Evolutionary conservation across 2,329 filamentous ascomycete genomes (phyloP), one percentile per base, ranked within the genome.

Genomic region (Penicillium expansum): DNA sequence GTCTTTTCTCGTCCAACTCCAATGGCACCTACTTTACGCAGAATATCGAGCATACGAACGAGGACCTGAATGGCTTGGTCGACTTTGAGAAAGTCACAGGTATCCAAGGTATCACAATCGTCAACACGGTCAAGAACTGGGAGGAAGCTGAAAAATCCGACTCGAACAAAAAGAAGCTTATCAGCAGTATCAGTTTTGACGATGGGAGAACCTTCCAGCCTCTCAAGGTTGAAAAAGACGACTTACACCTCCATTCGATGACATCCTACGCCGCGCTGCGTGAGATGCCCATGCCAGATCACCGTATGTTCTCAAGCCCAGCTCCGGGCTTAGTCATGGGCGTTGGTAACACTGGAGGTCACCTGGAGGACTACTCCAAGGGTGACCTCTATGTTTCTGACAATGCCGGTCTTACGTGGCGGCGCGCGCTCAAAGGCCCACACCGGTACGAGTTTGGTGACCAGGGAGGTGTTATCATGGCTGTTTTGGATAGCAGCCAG

Each of bases 361-460:
- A 82, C 51, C 81, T 99, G 7, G 83, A 86, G 59, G 75, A 80
- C 7, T 93, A 92, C 69, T 78, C 79, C 4, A 84, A 96, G 10
- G 87, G 91, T 13, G 85, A 90, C 71, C 83, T 96, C 1, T 97
- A 87, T 69, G 86, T 97, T 27, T 99, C 94, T 0, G 90, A 96
- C 69, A 86, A 97, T 74, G 93, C 92, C 20, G 94, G 94, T 39
- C 77, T 91, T 58, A 92, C 86, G 1, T 99, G 95, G 94, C 84
- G 80, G 37, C 80, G 86, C 69, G 83, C 75, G 18, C 81, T 90
- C 5, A 80, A 92, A 16, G 90, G 91, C 20, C 89, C 92, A 13
- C 92, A 97, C 77, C 94, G 95, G 72, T 99, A 96, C 74, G 92
- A 97, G 69, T 95, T 97, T 72, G 94, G 94, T 52, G 93, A 97